Base-by-base conservation (phyloP, 306 rosid species). In the Sindora glabra region DNA sequence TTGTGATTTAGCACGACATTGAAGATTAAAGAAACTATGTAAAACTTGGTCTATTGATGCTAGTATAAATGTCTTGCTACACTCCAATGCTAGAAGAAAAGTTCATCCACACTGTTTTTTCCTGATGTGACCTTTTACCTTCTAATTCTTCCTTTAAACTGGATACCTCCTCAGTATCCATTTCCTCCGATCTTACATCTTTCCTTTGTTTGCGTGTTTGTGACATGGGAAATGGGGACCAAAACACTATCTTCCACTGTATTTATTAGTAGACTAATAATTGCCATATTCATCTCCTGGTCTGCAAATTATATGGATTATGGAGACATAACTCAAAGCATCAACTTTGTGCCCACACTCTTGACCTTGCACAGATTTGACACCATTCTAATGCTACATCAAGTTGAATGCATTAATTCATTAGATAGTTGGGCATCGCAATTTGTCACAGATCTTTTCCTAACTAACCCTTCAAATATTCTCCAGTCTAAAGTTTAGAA, bases 1-100 rank as follows among this genome's bases (percentile, higher is more conserved):
- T 63, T 39, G 54, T 24, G 62, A 73, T 39, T 74, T 47, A 66
- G 74, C 44, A 61, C 25, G 62, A 23, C 58, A 47, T 27, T 21
- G 46, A 61, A 56, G 17, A 19, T 10, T 4, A 12, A 42, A 41
- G 27, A 38, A 54, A 39, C 8, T 33, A 46, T 32, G 44, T 7
- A 59, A 34, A 32, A 46, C 25, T 16, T 56, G 29, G 24, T 46
- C 25, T 19, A 47, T 18, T 17, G 49, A 68, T 32, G 55, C 30
- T 32, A 34, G 58, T 51, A 39, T 58, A 66, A 64, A 23, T 37
- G 14, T 59, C 46, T 29, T 63, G 30, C 29, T 68, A 14, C 60
- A 24, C 46, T 44, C 24, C 7, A 38, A 33, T 22, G 48, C 53
- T 32, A 46, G 46, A 32, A 62, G 51, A 56, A 72, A 24, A 56